These are phyloP conservation scores for Gloeopeniophorella convolvens DNA, from an alignment of 768 basidiomycete species.

Conservation along the genomic window DNA sequence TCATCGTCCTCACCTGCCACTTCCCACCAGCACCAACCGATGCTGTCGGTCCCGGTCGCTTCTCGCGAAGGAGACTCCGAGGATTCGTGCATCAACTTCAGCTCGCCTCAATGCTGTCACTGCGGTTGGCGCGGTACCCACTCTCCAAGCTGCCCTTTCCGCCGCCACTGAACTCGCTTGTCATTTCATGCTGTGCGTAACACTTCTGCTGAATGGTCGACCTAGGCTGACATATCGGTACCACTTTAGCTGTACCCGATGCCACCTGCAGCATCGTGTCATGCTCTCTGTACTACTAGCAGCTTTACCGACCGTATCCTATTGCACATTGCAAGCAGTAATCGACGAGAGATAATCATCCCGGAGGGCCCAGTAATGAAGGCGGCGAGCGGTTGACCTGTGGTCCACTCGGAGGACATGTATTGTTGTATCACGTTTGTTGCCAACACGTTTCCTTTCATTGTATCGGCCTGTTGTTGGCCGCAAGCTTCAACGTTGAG, in stretches of 20 bases:
- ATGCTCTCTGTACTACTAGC: slow-evolving; percentile 20
- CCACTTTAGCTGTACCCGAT: neutral
- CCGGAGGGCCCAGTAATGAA: neutral
- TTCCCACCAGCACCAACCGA: slow-evolving; percentile 1
- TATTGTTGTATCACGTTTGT: slow-evolving; percentile 15
- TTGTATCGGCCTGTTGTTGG: neutral
- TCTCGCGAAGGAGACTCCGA: slow-evolving; percentile 24
- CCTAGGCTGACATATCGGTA: neutral
- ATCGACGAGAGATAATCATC: slow-evolving; percentile 1
- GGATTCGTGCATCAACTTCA: slow-evolving; percentile 35
- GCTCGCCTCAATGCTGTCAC: slow-evolving; percentile 64
- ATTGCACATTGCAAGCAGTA: slow-evolving; percentile 9
- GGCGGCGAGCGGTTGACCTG: neutral
- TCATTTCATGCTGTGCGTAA: neutral
- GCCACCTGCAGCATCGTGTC: slow-evolving; percentile 13
- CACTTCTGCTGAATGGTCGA: neutral
- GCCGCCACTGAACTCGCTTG: slow-evolving; percentile 28
- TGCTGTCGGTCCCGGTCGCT: neutral
- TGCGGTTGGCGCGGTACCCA: slow-evolving; percentile 57
- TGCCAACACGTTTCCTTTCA: slow-evolving; percentile 6
- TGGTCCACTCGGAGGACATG: neutral
- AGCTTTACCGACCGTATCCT: neutral
- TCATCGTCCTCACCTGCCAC: slow-evolving; percentile 19
- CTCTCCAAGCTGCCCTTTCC: slow-evolving; percentile 54
- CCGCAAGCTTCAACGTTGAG: neutral